Conservation (phyloP, 495 filamentous ascomycete genomes). For the Penicillium mononematosum region DNA sequence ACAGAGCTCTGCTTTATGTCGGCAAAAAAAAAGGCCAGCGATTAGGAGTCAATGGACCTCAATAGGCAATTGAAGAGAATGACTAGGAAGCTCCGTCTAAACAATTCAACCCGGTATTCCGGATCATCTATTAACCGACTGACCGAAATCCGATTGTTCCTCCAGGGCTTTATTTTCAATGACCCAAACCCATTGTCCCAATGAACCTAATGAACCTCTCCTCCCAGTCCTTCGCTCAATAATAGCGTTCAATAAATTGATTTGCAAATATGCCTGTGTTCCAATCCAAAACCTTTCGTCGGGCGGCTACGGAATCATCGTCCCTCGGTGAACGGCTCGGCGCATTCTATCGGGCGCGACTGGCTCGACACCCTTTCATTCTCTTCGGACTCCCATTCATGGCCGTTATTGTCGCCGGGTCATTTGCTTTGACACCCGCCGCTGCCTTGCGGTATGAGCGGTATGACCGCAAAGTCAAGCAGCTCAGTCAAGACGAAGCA, state of each 20-base stretch:
- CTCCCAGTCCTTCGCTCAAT: background rate
- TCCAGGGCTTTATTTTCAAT: background rate
- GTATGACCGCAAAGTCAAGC: conserved; percentile 81
- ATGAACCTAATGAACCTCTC: background rate
- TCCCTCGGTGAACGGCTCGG: conserved; percentile 62
- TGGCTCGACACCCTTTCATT: conserved; percentile 78
- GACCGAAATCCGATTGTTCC: conserved; percentile 2
- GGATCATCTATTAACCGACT: conserved; percentile 25
- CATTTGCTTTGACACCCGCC: conserved; percentile 90
- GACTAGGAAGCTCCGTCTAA: conserved; percentile 21
- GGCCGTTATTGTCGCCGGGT: conserved; percentile 85
- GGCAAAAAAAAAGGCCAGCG: background rate
- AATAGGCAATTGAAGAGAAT: conserved; percentile 1
- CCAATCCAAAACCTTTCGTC: conserved; percentile 67
- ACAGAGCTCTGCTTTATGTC: background rate
- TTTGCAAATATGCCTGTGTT: conserved; percentile 66
- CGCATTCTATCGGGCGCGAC: conserved; percentile 66
- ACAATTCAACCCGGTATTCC: conserved; percentile 22
- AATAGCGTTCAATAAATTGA: background rate
- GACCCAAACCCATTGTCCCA: background rate
- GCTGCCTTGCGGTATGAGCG: conserved; percentile 91
- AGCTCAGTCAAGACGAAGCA: conserved; percentile 75
- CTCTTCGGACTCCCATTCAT: conserved; percentile 97
- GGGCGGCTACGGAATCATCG: conserved; percentile 45
- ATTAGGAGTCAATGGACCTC: background rate